Percentiles rank a stretch among this genome's conserved stretches.
Evolutionary conservation across 2,329 filamentous ascomycete species (phyloP).

Genomic region (Alternaria arborescens): DNA sequence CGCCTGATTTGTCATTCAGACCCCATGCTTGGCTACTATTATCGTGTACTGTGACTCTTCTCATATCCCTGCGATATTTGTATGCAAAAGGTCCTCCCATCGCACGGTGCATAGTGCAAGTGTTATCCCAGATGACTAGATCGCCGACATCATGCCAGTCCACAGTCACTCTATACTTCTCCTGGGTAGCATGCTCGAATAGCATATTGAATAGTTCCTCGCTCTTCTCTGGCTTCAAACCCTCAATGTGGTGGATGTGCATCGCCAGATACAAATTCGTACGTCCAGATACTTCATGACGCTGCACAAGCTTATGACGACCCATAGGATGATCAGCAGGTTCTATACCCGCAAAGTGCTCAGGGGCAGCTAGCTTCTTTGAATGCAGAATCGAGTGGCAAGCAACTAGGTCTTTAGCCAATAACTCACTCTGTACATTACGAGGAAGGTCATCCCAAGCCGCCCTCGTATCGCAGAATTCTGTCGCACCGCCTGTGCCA

Average conservation of each 20-base stretch:
- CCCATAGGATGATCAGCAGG: constrained; percentile 50
- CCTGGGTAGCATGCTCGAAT: neutral
- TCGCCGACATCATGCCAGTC: neutral
- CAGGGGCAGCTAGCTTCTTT: constrained; percentile 47
- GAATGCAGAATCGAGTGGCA: neutral
- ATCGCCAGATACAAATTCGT: constrained; percentile 58
- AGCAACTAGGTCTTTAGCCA: neutral
- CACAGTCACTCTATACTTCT: neutral
- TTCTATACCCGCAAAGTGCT: constrained; percentile 58
- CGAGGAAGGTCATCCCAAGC: neutral
- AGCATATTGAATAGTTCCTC: neutral
- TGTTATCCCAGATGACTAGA: neutral
- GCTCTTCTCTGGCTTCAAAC: neutral
- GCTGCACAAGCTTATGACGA: constrained; percentile 61
- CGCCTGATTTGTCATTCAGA: neutral
- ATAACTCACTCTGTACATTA: neutral
- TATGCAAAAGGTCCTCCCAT: neutral
- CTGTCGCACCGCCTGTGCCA: neutral
- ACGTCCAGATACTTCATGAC: constrained; percentile 61
- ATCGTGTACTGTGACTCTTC: neutral
- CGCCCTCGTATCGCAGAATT: neutral
- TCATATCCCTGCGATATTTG: neutral
- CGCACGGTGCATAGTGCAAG: neutral
- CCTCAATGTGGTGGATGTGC: neutral
- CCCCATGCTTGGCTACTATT: neutral